Evolutionary conservation across 176 grass and related monocot genomes (phyloP).

Genomic region (Olyra latifolia): DNA sequence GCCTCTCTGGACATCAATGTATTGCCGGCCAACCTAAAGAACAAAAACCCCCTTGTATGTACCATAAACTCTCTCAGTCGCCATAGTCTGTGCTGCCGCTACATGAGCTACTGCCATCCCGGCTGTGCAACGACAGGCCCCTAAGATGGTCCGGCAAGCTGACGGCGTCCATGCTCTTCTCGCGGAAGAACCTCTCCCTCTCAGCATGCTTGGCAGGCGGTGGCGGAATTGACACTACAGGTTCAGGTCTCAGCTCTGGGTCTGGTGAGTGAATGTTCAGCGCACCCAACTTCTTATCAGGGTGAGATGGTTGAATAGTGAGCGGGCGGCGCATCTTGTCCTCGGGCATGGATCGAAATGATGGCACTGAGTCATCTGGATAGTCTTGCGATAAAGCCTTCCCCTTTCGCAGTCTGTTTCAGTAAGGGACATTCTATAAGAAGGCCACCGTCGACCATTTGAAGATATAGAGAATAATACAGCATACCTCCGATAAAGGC

Average conservation of each 20-base stretch:
- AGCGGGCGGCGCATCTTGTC: slow-evolving; percentile 77
- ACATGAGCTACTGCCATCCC: slow-evolving; percentile 66
- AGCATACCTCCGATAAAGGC: slow-evolving; percentile 72
- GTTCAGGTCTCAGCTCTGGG: slow-evolving; percentile 27
- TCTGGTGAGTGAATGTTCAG: slow-evolving; percentile 42
- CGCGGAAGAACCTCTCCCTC: slow-evolving; percentile 77
- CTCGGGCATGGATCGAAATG: slow-evolving; percentile 65
- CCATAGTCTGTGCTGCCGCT: slow-evolving; percentile 85
- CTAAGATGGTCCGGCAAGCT: slow-evolving; percentile 57
- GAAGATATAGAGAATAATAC: background rate
- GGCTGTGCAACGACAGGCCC: slow-evolving; percentile 61
- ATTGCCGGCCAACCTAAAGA: slow-evolving; percentile 24
- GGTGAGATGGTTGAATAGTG: slow-evolving; percentile 53
- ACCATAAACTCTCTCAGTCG: slow-evolving; percentile 44
- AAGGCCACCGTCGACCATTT: background rate
- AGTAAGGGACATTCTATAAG: slow-evolving; percentile 3
- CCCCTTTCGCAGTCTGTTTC: slow-evolving; percentile 73
- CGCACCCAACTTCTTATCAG: slow-evolving; percentile 28
- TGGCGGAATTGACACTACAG: slow-evolving; percentile 54
- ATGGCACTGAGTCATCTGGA: slow-evolving; percentile 15
- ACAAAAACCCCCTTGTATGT: slow-evolving; percentile 23
- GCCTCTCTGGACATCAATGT: slow-evolving; percentile 31
- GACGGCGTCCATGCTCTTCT: slow-evolving; percentile 58
- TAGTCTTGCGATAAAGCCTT: slow-evolving; percentile 81
- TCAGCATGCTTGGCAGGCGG: slow-evolving; percentile 68